Evolutionary conservation across 495 filamentous ascomycete species (phyloP).

Genomic region (Xylaria cubensis): DNA sequence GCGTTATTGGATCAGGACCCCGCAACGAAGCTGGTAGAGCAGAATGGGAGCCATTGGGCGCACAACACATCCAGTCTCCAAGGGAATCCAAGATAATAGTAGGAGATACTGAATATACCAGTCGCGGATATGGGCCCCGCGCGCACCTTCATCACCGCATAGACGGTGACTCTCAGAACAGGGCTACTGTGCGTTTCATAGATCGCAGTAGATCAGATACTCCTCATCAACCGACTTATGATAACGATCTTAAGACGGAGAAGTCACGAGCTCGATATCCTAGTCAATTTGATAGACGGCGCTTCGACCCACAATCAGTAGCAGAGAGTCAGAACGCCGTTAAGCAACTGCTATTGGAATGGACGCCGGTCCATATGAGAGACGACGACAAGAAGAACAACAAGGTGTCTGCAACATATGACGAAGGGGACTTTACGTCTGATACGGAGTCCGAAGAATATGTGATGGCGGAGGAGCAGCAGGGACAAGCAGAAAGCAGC

Average conservation of each 20-base stretch:
- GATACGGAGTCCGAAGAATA: constrained; percentile 4
- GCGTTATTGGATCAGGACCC: background rate
- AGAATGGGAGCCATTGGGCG: background rate
- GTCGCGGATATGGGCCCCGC: background rate
- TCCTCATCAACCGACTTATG: background rate
- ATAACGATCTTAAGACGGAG: background rate
- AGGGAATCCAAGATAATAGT: background rate
- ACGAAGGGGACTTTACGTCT: background rate
- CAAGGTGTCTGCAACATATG: background rate
- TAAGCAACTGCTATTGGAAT: background rate
- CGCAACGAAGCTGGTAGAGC: background rate
- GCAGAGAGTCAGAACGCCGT: constrained; percentile 3
- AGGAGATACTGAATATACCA: background rate
- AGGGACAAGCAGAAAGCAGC: background rate
- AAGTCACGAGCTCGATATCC: background rate
- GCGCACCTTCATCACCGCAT: background rate
- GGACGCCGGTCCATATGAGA: background rate
- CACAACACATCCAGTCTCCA: no score
- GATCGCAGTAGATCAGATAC: background rate
- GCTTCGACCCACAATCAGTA: background rate
- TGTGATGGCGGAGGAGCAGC: background rate
- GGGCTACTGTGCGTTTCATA: background rate
- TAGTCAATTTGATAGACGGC: background rate
- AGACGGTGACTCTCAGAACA: background rate
- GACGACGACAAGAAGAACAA: background rate